phyloP scores from a whole-genome alignment of 208 protist genomes.

The Porcisia hertigi region DNA sequence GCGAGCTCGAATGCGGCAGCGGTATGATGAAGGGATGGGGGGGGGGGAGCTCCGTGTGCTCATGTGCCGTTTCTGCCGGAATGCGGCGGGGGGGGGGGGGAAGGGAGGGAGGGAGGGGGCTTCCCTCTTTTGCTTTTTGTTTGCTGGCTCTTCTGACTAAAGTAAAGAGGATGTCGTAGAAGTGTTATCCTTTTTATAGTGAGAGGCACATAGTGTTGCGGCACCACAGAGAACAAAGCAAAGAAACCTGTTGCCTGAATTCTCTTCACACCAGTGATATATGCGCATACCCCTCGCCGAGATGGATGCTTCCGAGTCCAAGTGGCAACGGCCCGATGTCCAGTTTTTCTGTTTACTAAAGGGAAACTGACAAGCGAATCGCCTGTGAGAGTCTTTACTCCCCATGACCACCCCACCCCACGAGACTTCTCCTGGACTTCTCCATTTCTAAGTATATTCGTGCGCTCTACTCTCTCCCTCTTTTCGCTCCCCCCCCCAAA shows the following conservation, averaged over 20 bases:
- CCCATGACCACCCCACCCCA: not conserved
- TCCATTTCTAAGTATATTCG: slow-evolving; percentile 3
- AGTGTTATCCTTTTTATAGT: not conserved
- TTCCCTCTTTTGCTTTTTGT: not conserved
- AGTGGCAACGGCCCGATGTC: not conserved
- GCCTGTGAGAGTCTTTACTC: not conserved
- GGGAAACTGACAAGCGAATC: not conserved
- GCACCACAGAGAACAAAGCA: not conserved
- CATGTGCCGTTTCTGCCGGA: not conserved
- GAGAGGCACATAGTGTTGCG: not conserved
- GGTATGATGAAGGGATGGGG: not conserved
- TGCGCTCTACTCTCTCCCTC: not conserved
- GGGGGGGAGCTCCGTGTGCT: not conserved
- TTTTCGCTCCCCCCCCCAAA: not conserved
- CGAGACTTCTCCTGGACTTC: not conserved
- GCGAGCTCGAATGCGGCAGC: not conserved
- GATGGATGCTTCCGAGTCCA: not conserved
- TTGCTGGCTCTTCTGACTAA: not conserved
- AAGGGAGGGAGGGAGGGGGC: no score
- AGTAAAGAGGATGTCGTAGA: not conserved
- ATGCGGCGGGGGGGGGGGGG: no score
- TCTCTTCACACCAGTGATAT: not conserved
- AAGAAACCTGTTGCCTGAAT: not conserved
- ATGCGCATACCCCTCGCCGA: not conserved
- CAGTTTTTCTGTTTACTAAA: slow-evolving; percentile 6